Conservation (phyloP, 371 early-diverging fungal species). For the Blakeslea trispora region DNA sequence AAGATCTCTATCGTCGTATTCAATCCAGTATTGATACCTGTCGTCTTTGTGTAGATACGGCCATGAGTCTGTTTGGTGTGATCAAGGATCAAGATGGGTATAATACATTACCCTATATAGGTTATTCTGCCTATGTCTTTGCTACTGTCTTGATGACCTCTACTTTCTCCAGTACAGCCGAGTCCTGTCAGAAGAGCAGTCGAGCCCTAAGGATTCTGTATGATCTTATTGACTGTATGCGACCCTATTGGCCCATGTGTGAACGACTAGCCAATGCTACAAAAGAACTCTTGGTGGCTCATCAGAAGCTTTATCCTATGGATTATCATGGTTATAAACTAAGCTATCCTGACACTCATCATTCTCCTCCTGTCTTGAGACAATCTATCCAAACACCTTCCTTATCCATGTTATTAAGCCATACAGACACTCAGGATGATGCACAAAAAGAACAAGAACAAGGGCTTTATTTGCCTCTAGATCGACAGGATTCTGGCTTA, state of each 20-base stretch:
- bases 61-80: slow-evolving; percentile 37
- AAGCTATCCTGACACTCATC: no score
- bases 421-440: no score
- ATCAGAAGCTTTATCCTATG: slow-evolving; percentile 34
- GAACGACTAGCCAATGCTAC: slow-evolving; percentile 42
- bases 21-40: slow-evolving; percentile 38
- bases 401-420: slow-evolving; percentile 8
- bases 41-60: slow-evolving; percentile 38
- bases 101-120: slow-evolving; percentile 42
- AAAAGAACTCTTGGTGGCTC: slow-evolving; percentile 35
- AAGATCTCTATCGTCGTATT: slow-evolving; percentile 28
- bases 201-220: slow-evolving; percentile 29
- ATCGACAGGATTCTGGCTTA: background rate
- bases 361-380: background rate
- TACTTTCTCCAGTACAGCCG: slow-evolving; percentile 38
- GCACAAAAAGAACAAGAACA: no score
- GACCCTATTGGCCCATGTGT: slow-evolving; percentile 49
- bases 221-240: slow-evolving; percentile 28
- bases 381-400: slow-evolving; percentile 8
- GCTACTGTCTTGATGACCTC: slow-evolving; percentile 51
- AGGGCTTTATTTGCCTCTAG: background rate
- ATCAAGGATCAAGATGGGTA: slow-evolving; percentile 40
- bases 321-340: no score
- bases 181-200: slow-evolving; percentile 39
- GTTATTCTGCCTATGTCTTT: slow-evolving; percentile 48